Conservation (phyloP, 371 early-diverging fungal species). For the Mycotypha africana region DNA sequence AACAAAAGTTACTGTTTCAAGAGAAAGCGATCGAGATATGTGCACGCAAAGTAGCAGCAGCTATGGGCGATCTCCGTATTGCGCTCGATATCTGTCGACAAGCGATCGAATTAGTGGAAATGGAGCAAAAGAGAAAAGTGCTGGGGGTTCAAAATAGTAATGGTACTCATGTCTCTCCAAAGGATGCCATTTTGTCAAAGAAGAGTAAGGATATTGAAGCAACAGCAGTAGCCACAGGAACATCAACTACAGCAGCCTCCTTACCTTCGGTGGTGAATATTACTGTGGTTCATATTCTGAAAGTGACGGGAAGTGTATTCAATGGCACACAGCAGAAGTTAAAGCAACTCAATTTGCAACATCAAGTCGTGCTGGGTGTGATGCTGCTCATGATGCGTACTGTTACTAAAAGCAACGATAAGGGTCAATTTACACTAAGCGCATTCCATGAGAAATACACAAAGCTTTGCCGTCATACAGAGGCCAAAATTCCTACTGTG, state of each 20-base stretch:
- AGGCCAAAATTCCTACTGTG: slow-evolving; percentile 55
- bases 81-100: slow-evolving; percentile 89
- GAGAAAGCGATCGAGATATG: slow-evolving; percentile 86
- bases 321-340: slow-evolving; percentile 59
- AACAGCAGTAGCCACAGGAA: not conserved
- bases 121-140: slow-evolving; percentile 46
- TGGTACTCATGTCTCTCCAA: not conserved
- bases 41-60: slow-evolving; percentile 87
- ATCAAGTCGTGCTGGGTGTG: slow-evolving; percentile 69
- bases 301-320: slow-evolving; percentile 59
- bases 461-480: slow-evolving; percentile 37
- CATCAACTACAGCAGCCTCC: not conserved
- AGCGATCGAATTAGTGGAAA: slow-evolving; percentile 78
- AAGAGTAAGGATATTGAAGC: not conserved
- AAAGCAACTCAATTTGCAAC: slow-evolving; percentile 68
- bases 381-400: slow-evolving; percentile 35
- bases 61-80: slow-evolving; percentile 87
- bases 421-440: slow-evolving; percentile 33
- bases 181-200: not conserved
- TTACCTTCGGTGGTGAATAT: slow-evolving; percentile 72
- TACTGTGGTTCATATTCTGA: slow-evolving; percentile 75
- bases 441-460: slow-evolving; percentile 57
- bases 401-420: slow-evolving; percentile 13
- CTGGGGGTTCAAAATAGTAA: slow-evolving; percentile 24
- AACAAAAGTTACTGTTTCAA: slow-evolving; percentile 61